Evolutionary conservation across 768 basidiomycete genomes (phyloP).

Genomic region (Phanerochaete carnosa): DNA sequence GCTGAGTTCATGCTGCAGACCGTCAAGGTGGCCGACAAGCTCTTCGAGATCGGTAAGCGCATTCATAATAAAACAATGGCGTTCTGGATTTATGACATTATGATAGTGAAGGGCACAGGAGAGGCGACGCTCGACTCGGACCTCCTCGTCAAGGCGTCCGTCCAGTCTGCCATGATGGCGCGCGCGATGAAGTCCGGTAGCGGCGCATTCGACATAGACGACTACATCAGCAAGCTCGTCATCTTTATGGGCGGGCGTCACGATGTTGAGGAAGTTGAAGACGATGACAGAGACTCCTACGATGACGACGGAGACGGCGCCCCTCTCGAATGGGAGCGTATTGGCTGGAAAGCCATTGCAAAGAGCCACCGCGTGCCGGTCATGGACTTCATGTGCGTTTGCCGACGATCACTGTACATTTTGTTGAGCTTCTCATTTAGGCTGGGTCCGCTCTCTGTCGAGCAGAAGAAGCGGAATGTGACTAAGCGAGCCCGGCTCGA

Average conservation of each 20-base stretch:
- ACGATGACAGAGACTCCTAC: slow-evolving; percentile 52
- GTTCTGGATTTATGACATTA: slow-evolving; percentile 3
- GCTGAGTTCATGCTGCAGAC: slow-evolving; percentile 53
- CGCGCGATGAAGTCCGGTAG: slow-evolving; percentile 85
- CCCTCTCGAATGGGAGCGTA: slow-evolving; percentile 75
- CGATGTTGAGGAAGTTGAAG: slow-evolving; percentile 32
- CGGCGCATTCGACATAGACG: slow-evolving; percentile 89
- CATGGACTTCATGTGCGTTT: slow-evolving; percentile 83
- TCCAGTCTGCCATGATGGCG: slow-evolving; percentile 82
- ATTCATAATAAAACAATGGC: too few species aligned
- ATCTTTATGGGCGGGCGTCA: slow-evolving; percentile 70
- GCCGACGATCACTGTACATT: background rate
- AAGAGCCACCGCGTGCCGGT: slow-evolving; percentile 77
- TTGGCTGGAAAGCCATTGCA: slow-evolving; percentile 81
- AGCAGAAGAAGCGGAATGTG: slow-evolving; percentile 71
- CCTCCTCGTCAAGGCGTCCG: slow-evolving; percentile 73
- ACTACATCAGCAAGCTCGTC: slow-evolving; percentile 76
- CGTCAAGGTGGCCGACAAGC: slow-evolving; percentile 53
- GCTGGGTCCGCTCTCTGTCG: slow-evolving; percentile 87
- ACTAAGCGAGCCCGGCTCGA: slow-evolving; percentile 66
- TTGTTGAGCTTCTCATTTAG: slow-evolving; percentile 37
- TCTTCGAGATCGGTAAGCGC: slow-evolving; percentile 61
- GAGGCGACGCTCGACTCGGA: slow-evolving; percentile 90
- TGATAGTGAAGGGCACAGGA: slow-evolving; percentile 69
- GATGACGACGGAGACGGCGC: slow-evolving; percentile 34